Conservation (phyloP, 495 filamentous ascomycete genomes). For the Hyphodiscus hymeniophilus region DNA sequence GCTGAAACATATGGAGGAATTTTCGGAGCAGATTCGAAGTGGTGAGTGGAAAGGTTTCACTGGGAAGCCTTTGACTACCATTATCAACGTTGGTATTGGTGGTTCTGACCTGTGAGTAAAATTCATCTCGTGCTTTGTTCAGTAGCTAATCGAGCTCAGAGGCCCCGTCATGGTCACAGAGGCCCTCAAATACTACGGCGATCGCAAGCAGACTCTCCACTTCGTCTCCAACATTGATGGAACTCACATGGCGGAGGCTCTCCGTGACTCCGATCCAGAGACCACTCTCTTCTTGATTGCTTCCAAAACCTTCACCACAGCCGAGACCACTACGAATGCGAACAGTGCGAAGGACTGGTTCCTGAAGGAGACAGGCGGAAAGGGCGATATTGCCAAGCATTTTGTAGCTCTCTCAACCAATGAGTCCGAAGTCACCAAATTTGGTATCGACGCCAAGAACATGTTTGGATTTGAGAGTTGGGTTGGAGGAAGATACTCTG, state of each 20-base stretch:
- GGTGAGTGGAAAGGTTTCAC: constrained; percentile 97
- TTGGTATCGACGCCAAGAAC: constrained; percentile 94
- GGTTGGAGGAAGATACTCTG: constrained; percentile 96
- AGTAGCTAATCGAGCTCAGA: constrained; percentile 33
- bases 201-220: constrained; percentile 77
- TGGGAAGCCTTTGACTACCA: constrained; percentile 94
- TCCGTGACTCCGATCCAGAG: constrained; percentile 82
- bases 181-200: constrained; percentile 87
- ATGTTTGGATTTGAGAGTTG: constrained; percentile 99
- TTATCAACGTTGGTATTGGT: constrained; percentile 97
- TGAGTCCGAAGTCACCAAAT: constrained; percentile 89
- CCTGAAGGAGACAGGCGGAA: constrained; percentile 65
- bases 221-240: constrained; percentile 99
- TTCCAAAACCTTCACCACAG: constrained; percentile 98
- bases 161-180: constrained; percentile 98
- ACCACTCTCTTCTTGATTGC: constrained; percentile 96
- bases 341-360: constrained; percentile 97
- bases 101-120: constrained; percentile 96
- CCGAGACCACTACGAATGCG: constrained; percentile 93
- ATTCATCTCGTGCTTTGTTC: not conserved
- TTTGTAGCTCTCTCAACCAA: constrained; percentile 98
- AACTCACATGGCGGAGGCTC: constrained; percentile 92
- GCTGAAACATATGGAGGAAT: constrained; percentile 93
- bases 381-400: constrained; percentile 91
- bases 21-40: constrained; percentile 87